Evolutionary conservation across 2,329 filamentous ascomycete species (phyloP), one percentile per base, ranked within the genome.

Genomic region (Aureobasidium sp.): DNA sequence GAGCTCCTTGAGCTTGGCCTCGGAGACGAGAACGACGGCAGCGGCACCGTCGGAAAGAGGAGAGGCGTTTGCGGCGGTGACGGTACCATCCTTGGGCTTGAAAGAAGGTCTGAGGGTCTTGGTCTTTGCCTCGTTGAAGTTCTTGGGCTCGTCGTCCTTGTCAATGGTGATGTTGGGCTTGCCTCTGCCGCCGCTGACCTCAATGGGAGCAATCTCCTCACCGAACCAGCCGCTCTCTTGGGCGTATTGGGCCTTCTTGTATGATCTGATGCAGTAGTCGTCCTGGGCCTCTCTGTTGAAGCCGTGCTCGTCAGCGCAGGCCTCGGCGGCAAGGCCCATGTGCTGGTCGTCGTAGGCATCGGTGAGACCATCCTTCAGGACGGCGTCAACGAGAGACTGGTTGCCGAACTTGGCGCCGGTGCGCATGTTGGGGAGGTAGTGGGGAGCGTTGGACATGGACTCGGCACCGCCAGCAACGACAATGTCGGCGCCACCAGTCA

Each of bases 371-470:
- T 98, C 93, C 78, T 90, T 90, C 65, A 96, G 80, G 60, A 98
- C 83, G 62, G 89, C 91, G 67, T 98, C 93, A 51, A 96, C 79
- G 60, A 98, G 78, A 50, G 78, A 83, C 74, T 91, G 86, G 74
- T 97, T 83, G 64, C 93, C 93, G 72, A 94, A 98, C 76, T 97
- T 97, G 71, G 86, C 84, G 62, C 93, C 93, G 61, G 74, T 85
- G 70, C 93, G 87, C 63, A 95, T 78, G 70, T 77, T 87, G 60
- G 90, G 87, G 50, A 96, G 85, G 77, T 98, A 98, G 77, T 98
- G 90, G 48, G 93, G 93, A 52, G 86, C 79, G 76, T 97, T 97
- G 68, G 90, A 95, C 93, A 98, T 98, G 77, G 90, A 95, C 78
- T 98, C 93, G 62, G 91, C 84, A 63, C 93, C 93, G 67, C 90